phyloP scores from a whole-genome alignment of 208 protist genomes.

The Trypanosoma congolense region DNA sequence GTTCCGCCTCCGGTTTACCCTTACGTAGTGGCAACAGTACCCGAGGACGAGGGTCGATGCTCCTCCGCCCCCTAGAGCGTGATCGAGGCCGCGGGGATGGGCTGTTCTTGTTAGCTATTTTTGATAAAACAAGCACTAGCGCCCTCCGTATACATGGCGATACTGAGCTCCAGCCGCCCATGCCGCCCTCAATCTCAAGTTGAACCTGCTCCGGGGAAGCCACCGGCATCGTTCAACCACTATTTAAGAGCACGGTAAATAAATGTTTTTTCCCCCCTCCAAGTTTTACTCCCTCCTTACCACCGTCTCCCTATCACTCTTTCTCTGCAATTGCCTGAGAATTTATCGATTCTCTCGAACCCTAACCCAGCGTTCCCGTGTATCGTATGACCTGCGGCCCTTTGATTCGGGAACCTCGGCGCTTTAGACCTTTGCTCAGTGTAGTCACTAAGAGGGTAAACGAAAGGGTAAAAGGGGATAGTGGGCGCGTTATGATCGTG shows the following conservation, averaged over 20 bases:
- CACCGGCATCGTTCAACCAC: neutral
- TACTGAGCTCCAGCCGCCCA: conserved; percentile 14
- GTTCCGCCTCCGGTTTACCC: conserved; percentile 14
- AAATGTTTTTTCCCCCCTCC: neutral
- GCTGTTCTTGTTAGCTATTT: neutral
- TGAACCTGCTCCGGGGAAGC: neutral
- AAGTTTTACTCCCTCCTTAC: too few species aligned
- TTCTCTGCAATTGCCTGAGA: too few species aligned
- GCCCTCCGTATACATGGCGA: conserved; percentile 17
- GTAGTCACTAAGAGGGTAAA: too few species aligned
- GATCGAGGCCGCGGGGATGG: too few species aligned
- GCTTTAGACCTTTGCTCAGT: too few species aligned
- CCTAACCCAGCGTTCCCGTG: too few species aligned
- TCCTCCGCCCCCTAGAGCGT: neutral
- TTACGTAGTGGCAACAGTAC: conserved; percentile 34
- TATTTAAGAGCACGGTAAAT: neutral
- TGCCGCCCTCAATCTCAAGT: conserved; percentile 13
- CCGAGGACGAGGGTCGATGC: neutral
- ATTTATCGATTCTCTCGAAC: too few species aligned
- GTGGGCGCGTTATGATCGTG: too few species aligned
- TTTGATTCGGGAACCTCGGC: too few species aligned
- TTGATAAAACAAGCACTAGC: conserved; percentile 8
- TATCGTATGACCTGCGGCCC: too few species aligned
- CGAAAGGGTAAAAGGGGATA: too few species aligned
- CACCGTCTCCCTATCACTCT: too few species aligned